phyloP scores from a whole-genome alignment of 805 yeast genomes.

The Priceomyces medius region DNA sequence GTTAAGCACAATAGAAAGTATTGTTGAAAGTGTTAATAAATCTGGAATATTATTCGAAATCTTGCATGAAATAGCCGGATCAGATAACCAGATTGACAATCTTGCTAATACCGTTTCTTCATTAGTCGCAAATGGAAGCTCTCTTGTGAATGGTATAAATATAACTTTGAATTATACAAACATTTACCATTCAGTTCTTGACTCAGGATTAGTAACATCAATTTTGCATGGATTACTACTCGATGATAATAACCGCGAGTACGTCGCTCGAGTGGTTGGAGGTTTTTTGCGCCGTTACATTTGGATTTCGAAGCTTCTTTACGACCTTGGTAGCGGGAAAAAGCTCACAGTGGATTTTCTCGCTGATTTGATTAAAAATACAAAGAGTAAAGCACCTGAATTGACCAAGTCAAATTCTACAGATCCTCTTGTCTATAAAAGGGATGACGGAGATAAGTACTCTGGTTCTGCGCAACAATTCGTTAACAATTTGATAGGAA shows the following conservation, averaged over 20 bases:
- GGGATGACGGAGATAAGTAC: conserved; percentile 13
- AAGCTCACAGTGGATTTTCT: conserved; percentile 27
- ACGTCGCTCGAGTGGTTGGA: conserved; percentile 27
- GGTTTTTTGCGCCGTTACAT: conserved; percentile 23
- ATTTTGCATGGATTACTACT: conserved; percentile 25
- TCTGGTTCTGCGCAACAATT: conserved; percentile 34
- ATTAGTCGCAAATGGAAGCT: conserved; percentile 13
- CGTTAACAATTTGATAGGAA: conserved; percentile 27
- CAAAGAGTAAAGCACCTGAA: conserved; percentile 29
- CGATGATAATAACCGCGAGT: conserved; percentile 27
- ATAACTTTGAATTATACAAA: conserved; percentile 24
- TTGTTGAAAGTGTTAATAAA: conserved; percentile 19
- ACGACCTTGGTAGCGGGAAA: conserved; percentile 34
- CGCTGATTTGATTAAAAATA: conserved; percentile 26
- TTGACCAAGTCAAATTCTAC: conserved; percentile 8
- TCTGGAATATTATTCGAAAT: conserved; percentile 26
- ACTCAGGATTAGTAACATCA: conserved; percentile 28
- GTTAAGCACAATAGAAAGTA: conserved; percentile 6
- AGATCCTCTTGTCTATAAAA: conserved; percentile 2
- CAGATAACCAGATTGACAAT: conserved; percentile 27
- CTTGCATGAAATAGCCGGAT: conserved; percentile 30
- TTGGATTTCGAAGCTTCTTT: conserved; percentile 30
- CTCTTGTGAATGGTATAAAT: conserved; percentile 12
- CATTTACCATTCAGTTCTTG: conserved; percentile 18
- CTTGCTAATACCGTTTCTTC: conserved; percentile 21